Evolutionary conservation across 1,284 basidiomycete species (phyloP).

Genomic region (Trichosporon asahii): DNA sequence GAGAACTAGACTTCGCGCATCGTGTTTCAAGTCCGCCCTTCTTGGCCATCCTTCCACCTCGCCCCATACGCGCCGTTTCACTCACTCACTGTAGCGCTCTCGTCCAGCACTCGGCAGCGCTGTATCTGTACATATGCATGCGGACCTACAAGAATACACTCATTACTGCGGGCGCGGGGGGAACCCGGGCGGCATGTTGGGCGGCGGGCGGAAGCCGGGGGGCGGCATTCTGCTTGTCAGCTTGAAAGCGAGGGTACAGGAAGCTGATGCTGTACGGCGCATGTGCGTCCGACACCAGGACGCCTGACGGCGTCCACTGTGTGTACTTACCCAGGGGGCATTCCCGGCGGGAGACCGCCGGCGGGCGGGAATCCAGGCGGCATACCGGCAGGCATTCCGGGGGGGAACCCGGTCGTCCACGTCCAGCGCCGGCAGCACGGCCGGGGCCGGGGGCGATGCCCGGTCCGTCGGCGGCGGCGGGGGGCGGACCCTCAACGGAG

Average conservation of each 20-base stretch:
- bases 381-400: constrained; percentile 60
- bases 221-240: constrained; percentile 54
- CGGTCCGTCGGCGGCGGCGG: constrained; percentile 81
- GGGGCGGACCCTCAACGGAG: constrained; percentile 92
- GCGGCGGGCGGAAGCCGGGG: constrained; percentile 74
- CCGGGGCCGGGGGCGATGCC: constrained; percentile 69
- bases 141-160: not conserved
- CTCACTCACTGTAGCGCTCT: not conserved
- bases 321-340: constrained; percentile 27
- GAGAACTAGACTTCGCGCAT: no score
- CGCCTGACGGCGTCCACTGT: not conserved
- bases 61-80: no score
- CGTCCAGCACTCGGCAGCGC: not conserved
- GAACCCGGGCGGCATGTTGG: constrained; percentile 67
- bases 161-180: constrained; percentile 25
- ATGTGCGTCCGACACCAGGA: no score
- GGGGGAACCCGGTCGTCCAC: constrained; percentile 67
- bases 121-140: constrained; percentile 18
- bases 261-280: no score
- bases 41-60: no score
- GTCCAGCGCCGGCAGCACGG: constrained; percentile 88
- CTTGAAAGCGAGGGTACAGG: not conserved
- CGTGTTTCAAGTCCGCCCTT: no score
- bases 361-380: constrained; percentile 44
- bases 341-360: constrained; percentile 21